Base-by-base conservation (phyloP, 441 rosid genomes). In the Gossypium davidsonii region DNA sequence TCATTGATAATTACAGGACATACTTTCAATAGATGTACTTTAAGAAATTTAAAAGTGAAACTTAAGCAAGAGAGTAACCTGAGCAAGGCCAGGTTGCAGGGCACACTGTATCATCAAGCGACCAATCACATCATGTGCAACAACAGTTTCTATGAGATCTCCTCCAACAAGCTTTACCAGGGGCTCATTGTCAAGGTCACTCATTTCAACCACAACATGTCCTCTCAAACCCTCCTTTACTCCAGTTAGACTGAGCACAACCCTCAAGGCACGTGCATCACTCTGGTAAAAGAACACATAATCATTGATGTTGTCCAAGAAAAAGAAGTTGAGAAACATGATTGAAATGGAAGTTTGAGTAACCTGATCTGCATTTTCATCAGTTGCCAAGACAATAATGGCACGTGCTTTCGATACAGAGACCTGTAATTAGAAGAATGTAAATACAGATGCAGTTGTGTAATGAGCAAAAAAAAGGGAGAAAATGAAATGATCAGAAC, bases 161-260 rank as follows among this genome's bases (percentile, higher is more conserved):
- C 97, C 98, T 77, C 98, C 97, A 78, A 94, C 98, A 86, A 91
- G 98, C 88, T 91, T 94, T 76, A 93, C 97, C 71, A 93, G 82
- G 68, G 96, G 98, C 80, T 93, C 98, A 75, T 93, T 94, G 83
- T 91, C 97, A 56, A 94, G 84, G 83, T 94, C 98, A 82, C 96
- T 88, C 92, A 94, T 89, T 87, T 94, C 98, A 39, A 91, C 94
- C 52, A 91, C 98, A 77, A 94, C 93, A 82, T 93, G 98, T 11
- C 97, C 93, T 51, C 74, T 88, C 86, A 90, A 81, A 82, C 91
- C 92, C 76, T 91, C 92, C 73, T 81, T 91, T 6, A 94, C 98
- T 79, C 97, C 96, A 1, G 91, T 90, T 56, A 94, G 87, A 82
- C 96, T 91, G 75, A 94, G 95, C 67, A 94, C 97, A 72, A 91